Conservation (phyloP, 441 rosid species). For the Pelargonium exstipulatum region DNA sequence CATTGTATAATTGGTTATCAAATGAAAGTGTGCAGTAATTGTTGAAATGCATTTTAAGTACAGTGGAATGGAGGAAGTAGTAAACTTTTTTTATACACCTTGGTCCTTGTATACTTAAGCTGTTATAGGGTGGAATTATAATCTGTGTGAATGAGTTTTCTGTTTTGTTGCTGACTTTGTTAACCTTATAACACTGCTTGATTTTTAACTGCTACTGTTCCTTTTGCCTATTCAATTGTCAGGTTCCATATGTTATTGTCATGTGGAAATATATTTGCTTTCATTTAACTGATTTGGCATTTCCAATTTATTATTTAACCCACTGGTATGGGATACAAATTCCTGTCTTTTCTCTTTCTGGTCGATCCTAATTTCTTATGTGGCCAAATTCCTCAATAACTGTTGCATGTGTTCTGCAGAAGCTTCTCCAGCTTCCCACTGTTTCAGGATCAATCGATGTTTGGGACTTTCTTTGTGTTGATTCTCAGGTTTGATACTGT, state of each 20-base stretch:
- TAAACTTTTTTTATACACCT: background rate
- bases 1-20: background rate
- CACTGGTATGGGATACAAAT: constrained; percentile 3
- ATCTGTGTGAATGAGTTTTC: no score
- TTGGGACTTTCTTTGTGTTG: constrained; percentile 97
- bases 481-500: constrained; percentile 77
- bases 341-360: constrained; percentile 13
- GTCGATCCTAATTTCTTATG: background rate
- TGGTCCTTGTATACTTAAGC: background rate
- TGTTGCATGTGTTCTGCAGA: constrained; percentile 37
- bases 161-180: no score
- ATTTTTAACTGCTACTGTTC: background rate
- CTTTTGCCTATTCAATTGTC: background rate
- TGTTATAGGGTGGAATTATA: background rate
- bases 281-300: background rate
- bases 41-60: background rate
- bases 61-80: background rate
- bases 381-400: constrained; percentile 16
- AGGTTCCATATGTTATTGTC: background rate
- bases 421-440: constrained; percentile 72
- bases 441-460: constrained; percentile 97
- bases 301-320: background rate
- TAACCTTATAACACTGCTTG: background rate
- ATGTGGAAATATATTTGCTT: background rate
- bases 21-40: background rate